Percentiles rank a stretch among this genome's conserved stretches.
These are phyloP conservation scores for Myriosclerotinia curreyana DNA, from an alignment of 2,329 filamentous ascomycete genomes.

Conservation along the genomic window DNA sequence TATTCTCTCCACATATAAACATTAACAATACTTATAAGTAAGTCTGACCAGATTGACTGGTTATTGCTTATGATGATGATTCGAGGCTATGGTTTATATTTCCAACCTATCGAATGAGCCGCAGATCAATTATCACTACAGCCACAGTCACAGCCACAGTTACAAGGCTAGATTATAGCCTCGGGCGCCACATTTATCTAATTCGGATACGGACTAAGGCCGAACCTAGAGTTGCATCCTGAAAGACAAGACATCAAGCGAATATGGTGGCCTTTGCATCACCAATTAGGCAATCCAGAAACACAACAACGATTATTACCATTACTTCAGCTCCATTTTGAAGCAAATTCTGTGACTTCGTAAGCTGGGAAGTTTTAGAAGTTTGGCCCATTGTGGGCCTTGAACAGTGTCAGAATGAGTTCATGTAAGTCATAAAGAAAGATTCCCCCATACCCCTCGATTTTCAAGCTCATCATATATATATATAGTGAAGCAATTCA, in stretches of 20 bases:
- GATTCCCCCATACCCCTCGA: constrained; percentile 26
- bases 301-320: constrained; percentile 6
- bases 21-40: not conserved
- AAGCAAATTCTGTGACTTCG: constrained; percentile 3
- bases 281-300: constrained; percentile 14
- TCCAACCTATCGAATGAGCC: too few species aligned
- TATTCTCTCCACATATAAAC: not conserved
- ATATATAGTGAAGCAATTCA: constrained; percentile 91
- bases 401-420: constrained; percentile 38
- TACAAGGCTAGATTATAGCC: not conserved
- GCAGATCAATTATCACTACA: too few species aligned
- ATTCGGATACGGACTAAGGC: not conserved
- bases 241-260: constrained; percentile 18
- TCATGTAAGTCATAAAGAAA: constrained; percentile 35
- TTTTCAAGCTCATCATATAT: constrained; percentile 26
- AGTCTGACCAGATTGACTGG: constrained; percentile 1
- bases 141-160: not conserved
- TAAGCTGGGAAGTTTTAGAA: constrained; percentile 27
- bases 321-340: not conserved
- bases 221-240: not conserved
- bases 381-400: constrained; percentile 39
- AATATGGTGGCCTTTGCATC: constrained; percentile 24
- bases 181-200: not conserved
- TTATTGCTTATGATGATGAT: constrained; percentile 2
- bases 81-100: constrained; percentile 1